phyloP scores from a whole-genome alignment of 2,329 filamentous ascomycete genomes.

The Arthrobotrys sphaeroides region DNA sequence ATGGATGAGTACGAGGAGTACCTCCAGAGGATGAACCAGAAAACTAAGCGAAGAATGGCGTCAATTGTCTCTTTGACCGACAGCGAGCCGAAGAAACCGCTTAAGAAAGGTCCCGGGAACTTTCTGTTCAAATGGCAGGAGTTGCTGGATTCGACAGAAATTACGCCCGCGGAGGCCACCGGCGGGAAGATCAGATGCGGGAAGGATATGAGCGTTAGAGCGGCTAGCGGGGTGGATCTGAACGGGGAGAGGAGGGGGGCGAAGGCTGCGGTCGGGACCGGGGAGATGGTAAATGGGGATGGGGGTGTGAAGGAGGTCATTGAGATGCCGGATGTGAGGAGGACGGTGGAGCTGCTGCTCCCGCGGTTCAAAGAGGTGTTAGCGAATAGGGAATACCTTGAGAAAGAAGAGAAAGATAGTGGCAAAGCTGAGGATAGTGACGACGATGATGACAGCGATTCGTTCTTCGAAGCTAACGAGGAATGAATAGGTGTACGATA shows the following conservation, averaged over 20 bases:
- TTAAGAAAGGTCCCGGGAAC: constrained; percentile 73
- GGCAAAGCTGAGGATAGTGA: background rate
- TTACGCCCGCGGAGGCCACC: constrained; percentile 69
- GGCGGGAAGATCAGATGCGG: constrained; percentile 68
- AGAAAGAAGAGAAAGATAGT: background rate
- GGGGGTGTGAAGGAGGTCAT: constrained; percentile 59
- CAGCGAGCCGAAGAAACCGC: constrained; percentile 56
- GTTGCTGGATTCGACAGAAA: constrained; percentile 73
- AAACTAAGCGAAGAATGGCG: constrained; percentile 55
- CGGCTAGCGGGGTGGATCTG: constrained; percentile 21
- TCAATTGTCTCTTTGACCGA: constrained; percentile 25
- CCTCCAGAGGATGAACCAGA: constrained; percentile 53
- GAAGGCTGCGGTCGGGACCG: background rate
- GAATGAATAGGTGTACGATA: constrained; percentile 8
- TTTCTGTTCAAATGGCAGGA: constrained; percentile 78
- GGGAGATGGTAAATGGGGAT: constrained; percentile 56
- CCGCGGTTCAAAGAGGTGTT: constrained; percentile 61
- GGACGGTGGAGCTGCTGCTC: constrained; percentile 63
- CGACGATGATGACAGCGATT: constrained; percentile 2
- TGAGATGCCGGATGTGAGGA: constrained; percentile 62
- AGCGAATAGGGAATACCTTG: constrained; percentile 43
- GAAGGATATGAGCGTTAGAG: constrained; percentile 63
- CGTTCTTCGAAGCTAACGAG: constrained; percentile 7
- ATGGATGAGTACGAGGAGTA: constrained; percentile 61
- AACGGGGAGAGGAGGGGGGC: constrained; percentile 24